Base-by-base conservation (phyloP, 2,329 filamentous ascomycete species). In the Aspergillus sp. region DNA sequence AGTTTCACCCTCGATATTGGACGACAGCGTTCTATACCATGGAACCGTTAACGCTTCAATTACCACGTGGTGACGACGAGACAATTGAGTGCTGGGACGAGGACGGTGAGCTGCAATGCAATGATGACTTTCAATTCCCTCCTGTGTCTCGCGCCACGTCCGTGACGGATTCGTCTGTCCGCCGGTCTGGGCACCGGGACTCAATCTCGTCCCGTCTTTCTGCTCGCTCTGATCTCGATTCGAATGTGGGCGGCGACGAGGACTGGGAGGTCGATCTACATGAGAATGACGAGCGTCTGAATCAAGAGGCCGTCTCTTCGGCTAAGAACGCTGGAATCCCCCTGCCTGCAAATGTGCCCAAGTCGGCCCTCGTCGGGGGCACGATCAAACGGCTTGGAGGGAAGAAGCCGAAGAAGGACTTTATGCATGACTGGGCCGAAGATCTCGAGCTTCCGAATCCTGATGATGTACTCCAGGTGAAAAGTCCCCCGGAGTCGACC, bases 311-410 rank as follows among this genome's bases (percentile, higher is more conserved):
- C 39, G 89, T 98, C 49, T 76, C 83, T 15, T 83, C 86, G 5
- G 89, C 88, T 20, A 82, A 86, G 51, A 80, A 78, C 55, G 88
- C 86, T 15, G 91, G 91, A 45, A 94, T 98, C 43, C 89, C 91
- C 5, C 76, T 96, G 35, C 91, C 91, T 16, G 69, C 75, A 32
- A 88, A 88, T 53, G 78, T 96, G 19, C 86, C 89, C 1, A 77
- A 83, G 17, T 94, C 89, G 13, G 91, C 91, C 17, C 68, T 98
- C 26, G 75, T 91, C 56, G 89, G 89, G 33, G 91, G 91, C 32
- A 89, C 86, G 7, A 96, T 96, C 53, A 93, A 93, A 64, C 74
- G 88, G 46, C 70, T 96, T 20, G 88, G 88, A 30, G 78, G 77
- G 37, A 74, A 76, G 45, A 86, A 80, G 49, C 69, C 82, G 13